These are phyloP conservation scores for Fraxinus baroniana DNA, from an alignment of 305 asterid species.

Conservation along the genomic window DNA sequence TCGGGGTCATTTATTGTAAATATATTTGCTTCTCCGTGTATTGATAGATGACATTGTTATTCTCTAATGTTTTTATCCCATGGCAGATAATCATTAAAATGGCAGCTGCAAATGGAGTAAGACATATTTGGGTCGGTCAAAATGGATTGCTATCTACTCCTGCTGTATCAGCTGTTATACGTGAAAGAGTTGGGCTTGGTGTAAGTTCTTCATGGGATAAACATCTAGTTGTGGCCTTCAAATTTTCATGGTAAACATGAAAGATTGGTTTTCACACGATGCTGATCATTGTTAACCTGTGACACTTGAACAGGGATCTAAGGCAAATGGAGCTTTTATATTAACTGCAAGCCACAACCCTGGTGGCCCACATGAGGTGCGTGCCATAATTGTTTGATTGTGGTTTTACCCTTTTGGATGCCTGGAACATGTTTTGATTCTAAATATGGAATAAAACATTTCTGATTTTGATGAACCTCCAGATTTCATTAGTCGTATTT, in stretches of 20 bases:
- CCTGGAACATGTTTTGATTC: neutral
- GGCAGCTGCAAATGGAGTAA: slow-evolving; percentile 95
- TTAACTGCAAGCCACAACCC: slow-evolving; percentile 99
- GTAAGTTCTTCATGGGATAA: slow-evolving; percentile 42
- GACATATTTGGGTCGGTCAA: slow-evolving; percentile 97
- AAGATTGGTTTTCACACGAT: slow-evolving; percentile 1
- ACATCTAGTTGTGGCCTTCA: slow-evolving; percentile 11
- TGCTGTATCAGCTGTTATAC: slow-evolving; percentile 87
- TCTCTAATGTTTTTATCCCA: slow-evolving; percentile 8
- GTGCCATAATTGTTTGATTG: slow-evolving; percentile 16
- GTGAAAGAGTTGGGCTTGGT: slow-evolving; percentile 82
- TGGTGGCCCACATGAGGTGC: slow-evolving; percentile 94
- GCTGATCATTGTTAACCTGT: slow-evolving; percentile 11
- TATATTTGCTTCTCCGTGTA: slow-evolving; percentile 12
- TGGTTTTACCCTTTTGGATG: slow-evolving; percentile 5
- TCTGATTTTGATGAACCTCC: neutral
- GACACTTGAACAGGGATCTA: slow-evolving; percentile 66
- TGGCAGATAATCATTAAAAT: slow-evolving; percentile 84
- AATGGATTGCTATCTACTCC: slow-evolving; percentile 91
- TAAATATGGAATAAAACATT: slow-evolving; percentile 2
- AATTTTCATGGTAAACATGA: neutral
- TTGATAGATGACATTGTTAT: slow-evolving; percentile 15
- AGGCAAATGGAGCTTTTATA: slow-evolving; percentile 87
- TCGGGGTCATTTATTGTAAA: neutral
- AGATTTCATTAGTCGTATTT: neutral